A percentile compares a stretch with the other conserved stretches of the same genome.
Conservation (phyloP, 2,329 filamentous ascomycete species). For the Colletotrichum phormii region DNA sequence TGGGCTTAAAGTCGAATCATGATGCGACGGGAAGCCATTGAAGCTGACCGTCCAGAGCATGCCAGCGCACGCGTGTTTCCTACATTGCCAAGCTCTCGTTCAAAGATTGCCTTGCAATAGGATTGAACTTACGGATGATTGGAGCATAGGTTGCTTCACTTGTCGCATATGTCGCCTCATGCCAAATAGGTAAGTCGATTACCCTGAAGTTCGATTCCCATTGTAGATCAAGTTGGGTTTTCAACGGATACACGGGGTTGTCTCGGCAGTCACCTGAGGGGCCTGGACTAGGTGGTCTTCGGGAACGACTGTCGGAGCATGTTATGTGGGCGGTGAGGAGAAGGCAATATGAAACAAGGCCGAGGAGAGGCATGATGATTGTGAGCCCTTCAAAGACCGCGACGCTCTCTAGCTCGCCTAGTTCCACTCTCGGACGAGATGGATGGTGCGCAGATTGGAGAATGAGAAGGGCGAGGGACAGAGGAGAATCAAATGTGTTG, state of each 20-base stretch:
- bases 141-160: not conserved
- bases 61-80: not conserved
- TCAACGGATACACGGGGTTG: not conserved
- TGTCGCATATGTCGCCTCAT: not conserved
- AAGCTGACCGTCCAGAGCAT: not conserved
- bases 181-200: not conserved
- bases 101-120: not conserved
- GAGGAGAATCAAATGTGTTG: not conserved
- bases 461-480: not conserved
- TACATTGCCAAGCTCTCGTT: not conserved
- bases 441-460: not conserved
- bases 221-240: not conserved
- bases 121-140: not conserved
- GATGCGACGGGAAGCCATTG: not conserved
- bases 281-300: not conserved
- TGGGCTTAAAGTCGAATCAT: not conserved
- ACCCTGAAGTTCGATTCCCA: not conserved
- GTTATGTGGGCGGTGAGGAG: not conserved
- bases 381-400: not conserved
- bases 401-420: too few relatives aligned
- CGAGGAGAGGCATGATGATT: not conserved
- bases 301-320: not conserved
- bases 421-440: not conserved
- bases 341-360: not conserved
- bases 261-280: not conserved